Percentiles rank a stretch among this genome's conserved stretches.
phyloP scores from a whole-genome alignment of 78 protist genomes.

The Diacronema lutheri region DNA sequence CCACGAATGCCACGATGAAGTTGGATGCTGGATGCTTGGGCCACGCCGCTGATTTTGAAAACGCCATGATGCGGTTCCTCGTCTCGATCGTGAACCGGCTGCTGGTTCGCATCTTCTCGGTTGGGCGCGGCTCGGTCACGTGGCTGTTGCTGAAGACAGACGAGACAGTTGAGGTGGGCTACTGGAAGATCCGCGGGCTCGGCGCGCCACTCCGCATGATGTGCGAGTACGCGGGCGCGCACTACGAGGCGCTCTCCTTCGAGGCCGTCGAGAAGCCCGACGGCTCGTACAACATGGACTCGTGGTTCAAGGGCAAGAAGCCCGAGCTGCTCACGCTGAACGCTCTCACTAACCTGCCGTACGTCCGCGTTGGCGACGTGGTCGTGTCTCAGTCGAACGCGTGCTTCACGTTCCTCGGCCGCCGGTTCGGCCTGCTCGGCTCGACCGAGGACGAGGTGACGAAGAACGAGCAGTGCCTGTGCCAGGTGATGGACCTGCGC shows the following conservation, averaged over 20 bases:
- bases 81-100: too few relatives aligned
- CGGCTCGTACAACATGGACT: too few relatives aligned
- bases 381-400: conserved; percentile 3
- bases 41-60: too few relatives aligned
- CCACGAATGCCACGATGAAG: too few relatives aligned
- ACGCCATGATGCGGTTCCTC: too few relatives aligned
- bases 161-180: background rate
- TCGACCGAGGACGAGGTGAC: background rate
- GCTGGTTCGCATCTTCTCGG: too few relatives aligned
- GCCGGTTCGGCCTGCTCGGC: background rate
- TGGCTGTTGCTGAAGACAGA: too few relatives aligned
- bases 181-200: conserved; percentile 4
- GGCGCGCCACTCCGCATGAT: background rate
- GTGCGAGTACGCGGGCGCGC: background rate
- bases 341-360: background rate
- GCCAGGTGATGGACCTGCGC: background rate
- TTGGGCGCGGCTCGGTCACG: too few relatives aligned
- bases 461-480: background rate
- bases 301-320: background rate
- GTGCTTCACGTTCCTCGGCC: background rate
- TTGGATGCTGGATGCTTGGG: too few relatives aligned
- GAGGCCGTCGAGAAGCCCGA: too few relatives aligned
- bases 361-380: background rate
- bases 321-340: background rate
- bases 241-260: too few relatives aligned